phyloP scores from a whole-genome alignment of 2,329 filamentous ascomycete species.

The Venturiaceae sp. region DNA sequence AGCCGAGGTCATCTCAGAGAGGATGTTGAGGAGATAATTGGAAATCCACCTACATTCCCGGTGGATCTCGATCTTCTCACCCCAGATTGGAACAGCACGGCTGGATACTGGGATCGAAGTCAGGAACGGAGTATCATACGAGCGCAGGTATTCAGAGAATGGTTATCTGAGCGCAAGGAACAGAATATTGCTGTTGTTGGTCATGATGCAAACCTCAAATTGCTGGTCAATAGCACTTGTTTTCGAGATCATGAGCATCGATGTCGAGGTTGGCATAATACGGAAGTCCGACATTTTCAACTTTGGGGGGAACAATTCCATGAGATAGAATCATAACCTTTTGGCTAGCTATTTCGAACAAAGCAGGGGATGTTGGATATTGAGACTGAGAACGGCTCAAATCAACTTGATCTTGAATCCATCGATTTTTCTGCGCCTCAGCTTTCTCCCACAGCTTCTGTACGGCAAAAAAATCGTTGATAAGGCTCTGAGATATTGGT shows the following conservation, averaged over 20 bases:
- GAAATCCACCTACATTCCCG: neutral
- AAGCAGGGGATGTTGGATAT: no score
- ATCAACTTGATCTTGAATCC: no score
- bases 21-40: neutral
- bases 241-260: neutral
- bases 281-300: neutral
- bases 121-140: neutral
- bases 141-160: neutral
- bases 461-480: no score
- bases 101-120: neutral
- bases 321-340: neutral
- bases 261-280: neutral
- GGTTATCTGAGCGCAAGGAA: neutral
- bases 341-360: no score
- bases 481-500: no score
- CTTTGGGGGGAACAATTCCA: neutral
- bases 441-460: no score
- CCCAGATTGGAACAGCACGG: neutral
- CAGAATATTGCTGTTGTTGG: neutral
- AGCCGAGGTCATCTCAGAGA: neutral
- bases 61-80: neutral
- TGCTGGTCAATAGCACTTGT: neutral
- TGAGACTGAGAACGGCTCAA: no score
- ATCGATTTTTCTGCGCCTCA: no score
- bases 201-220: neutral